Evolutionary conservation across 441 rosid species (phyloP).

Genomic region (Syzygium syzygioides): DNA sequence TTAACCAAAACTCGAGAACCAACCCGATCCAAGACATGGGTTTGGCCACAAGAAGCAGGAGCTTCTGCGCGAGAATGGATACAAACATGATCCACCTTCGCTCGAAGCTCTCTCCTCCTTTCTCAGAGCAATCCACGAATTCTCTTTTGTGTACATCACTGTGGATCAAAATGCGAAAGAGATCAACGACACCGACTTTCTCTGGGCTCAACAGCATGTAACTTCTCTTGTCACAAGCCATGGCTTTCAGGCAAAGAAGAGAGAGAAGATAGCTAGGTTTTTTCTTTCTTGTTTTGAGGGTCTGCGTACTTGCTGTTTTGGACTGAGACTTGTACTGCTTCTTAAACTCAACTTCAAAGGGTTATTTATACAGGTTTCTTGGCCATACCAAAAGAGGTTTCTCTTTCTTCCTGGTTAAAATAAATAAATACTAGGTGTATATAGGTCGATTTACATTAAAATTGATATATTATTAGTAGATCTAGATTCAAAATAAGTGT

Average conservation of each 20-base stretch:
- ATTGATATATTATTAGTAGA: neutral
- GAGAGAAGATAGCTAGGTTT: neutral
- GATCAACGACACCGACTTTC: neutral
- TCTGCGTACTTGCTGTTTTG: neutral
- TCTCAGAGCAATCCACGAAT: neutral
- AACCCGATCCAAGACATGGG: neutral
- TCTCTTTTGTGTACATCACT: neutral
- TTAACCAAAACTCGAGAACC: neutral
- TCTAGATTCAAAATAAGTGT: neutral
- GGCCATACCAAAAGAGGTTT: neutral
- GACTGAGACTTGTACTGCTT: neutral
- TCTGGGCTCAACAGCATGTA: constrained; percentile 1
- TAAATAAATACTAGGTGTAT: neutral
- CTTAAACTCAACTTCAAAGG: neutral
- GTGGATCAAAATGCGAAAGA: neutral
- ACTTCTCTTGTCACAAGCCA: neutral
- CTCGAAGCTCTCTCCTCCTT: neutral
- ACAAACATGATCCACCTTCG: neutral
- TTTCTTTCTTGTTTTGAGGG: neutral
- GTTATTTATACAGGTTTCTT: neutral
- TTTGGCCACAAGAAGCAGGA: neutral
- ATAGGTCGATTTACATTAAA: neutral
- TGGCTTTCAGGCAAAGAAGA: neutral
- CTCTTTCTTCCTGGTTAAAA: neutral
- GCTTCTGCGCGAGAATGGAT: neutral